A percentile compares a stretch with the other conserved stretches of the same genome.
phyloP scores from a whole-genome alignment of 2,329 filamentous ascomycete genomes.

The Sarocladiaceae sp. region DNA sequence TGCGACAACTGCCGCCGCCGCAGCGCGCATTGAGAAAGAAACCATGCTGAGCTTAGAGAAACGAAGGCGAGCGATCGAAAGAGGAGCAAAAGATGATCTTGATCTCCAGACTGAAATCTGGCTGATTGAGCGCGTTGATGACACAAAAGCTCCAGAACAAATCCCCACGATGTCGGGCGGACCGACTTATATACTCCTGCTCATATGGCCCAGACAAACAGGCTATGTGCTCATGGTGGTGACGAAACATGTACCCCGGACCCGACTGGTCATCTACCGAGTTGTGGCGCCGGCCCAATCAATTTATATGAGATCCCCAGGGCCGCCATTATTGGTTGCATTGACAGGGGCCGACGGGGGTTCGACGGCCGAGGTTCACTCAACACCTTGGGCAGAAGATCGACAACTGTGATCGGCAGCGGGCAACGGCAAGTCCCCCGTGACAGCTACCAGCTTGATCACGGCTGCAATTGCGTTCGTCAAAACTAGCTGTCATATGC shows the following conservation, averaged over 20 bases:
- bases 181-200: neutral
- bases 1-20: neutral
- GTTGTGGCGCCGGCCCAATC: conserved; percentile 3
- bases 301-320: conserved; percentile 7
- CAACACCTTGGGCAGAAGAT: conserved; percentile 5
- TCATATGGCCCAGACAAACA: neutral
- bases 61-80: neutral
- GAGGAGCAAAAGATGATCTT: too few relatives aligned
- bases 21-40: neutral
- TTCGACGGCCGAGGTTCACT: neutral
- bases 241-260: conserved; percentile 8
- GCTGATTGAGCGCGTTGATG: too few relatives aligned
- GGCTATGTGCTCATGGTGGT: neutral
- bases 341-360: neutral
- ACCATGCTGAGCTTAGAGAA: neutral
- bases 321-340: neutral
- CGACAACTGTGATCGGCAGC: conserved; percentile 5
- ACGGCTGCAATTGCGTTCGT: neutral
- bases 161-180: neutral
- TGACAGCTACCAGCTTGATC: neutral
- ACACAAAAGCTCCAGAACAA: neutral
- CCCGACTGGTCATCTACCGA: conserved; percentile 5
- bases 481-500: neutral
- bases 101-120: too few relatives aligned
- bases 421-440: conserved; percentile 3